Conservation (phyloP, 2,329 filamentous ascomycete species). For the Bipolaris oryzae region DNA sequence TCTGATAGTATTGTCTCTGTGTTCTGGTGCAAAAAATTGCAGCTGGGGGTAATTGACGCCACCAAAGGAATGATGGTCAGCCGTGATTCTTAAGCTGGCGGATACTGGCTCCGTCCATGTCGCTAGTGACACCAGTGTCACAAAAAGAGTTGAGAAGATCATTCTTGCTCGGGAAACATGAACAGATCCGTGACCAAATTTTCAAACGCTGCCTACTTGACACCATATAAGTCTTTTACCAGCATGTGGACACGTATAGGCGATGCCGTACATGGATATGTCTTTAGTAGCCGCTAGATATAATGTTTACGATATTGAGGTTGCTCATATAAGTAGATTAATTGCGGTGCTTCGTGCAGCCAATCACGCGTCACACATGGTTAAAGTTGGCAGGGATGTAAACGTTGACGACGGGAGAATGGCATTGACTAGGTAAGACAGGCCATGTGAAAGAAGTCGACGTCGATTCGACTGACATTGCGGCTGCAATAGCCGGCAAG, state of each 20-base stretch:
- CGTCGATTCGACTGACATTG: background rate
- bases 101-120: constrained; percentile 19
- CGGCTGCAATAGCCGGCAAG: background rate
- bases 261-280: constrained; percentile 32
- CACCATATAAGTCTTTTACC: constrained; percentile 30
- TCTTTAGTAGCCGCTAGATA: constrained; percentile 27
- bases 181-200: constrained; percentile 10
- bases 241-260: constrained; percentile 45
- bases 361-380: constrained; percentile 28
- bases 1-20: constrained; percentile 39
- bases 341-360: constrained; percentile 31
- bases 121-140: constrained; percentile 23
- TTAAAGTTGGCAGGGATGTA: background rate
- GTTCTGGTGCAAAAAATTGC: constrained; percentile 36
- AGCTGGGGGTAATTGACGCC: constrained; percentile 44
- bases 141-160: constrained; percentile 28
- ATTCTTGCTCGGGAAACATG: constrained; percentile 24
- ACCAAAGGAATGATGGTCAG: constrained; percentile 41
- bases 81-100: constrained; percentile 37
- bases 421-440: background rate
- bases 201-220: background rate
- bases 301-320: constrained; percentile 39
- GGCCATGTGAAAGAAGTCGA: background rate
- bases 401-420: constrained; percentile 16
- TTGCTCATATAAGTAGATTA: constrained; percentile 47